A percentile compares a stretch with the other conserved stretches of the same genome.
phyloP scores from a whole-genome alignment of 176 grass and related monocot species.

The Areca catechu region DNA sequence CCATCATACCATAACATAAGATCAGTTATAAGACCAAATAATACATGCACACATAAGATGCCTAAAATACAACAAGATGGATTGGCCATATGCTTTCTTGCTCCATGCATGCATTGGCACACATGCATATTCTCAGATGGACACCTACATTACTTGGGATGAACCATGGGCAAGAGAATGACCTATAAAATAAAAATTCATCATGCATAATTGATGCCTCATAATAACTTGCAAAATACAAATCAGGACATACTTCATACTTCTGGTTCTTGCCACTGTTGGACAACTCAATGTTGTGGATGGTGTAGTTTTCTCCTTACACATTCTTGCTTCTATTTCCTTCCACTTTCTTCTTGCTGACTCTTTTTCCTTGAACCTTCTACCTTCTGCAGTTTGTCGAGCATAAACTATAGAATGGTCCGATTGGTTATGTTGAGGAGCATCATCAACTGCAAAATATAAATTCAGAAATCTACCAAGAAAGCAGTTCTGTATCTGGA shows the following conservation, averaged over 20 bases:
- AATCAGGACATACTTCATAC: slow-evolving; percentile 1
- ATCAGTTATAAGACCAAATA: too few relatives aligned
- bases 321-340: neutral
- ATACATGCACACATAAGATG: too few relatives aligned
- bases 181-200: neutral
- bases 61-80: too few relatives aligned
- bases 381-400: slow-evolving; percentile 5
- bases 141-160: too few relatives aligned
- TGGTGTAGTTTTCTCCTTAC: neutral
- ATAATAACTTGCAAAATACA: too few relatives aligned
- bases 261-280: slow-evolving; percentile 10
- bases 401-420: slow-evolving; percentile 28
- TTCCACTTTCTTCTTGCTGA: neutral
- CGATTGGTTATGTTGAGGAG: slow-evolving; percentile 3
- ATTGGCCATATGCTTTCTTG: too few relatives aligned
- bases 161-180: neutral
- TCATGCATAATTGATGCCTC: neutral
- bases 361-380: neutral
- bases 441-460: slow-evolving; percentile 1
- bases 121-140: too few relatives aligned
- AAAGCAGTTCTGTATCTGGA: neutral
- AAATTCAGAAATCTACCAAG: neutral
- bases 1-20: too few relatives aligned
- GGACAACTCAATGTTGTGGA: slow-evolving; percentile 32
- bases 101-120: too few relatives aligned